Evolutionary conservation across 1,284 basidiomycete genomes (phyloP).

Genomic region (Mycocalia duriaeana): DNA sequence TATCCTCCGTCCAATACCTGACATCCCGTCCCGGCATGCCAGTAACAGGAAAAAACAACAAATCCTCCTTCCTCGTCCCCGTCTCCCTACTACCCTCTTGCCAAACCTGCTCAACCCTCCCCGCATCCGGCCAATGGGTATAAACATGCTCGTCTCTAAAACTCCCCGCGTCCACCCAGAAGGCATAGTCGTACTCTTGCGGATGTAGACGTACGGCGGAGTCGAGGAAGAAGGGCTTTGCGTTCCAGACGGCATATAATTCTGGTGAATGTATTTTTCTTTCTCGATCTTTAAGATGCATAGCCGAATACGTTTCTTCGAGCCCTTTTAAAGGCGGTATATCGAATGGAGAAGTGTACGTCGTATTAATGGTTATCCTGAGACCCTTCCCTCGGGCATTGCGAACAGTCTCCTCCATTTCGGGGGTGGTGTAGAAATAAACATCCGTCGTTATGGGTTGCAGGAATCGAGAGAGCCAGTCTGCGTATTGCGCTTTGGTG

Average conservation of each 20-base stretch:
- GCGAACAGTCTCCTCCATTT: slow-evolving; percentile 30
- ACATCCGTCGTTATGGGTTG: slow-evolving; percentile 38
- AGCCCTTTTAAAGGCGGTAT: slow-evolving; percentile 37
- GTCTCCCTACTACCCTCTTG: slow-evolving; percentile 23
- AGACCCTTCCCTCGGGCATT: slow-evolving; percentile 22
- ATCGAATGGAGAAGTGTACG: slow-evolving; percentile 39
- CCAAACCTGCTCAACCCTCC: slow-evolving; percentile 36
- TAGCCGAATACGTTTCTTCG: slow-evolving; percentile 30
- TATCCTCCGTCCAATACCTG: slow-evolving; percentile 35
- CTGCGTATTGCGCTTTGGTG: slow-evolving; percentile 35
- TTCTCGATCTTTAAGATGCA: slow-evolving; percentile 42
- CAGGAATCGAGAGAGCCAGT: slow-evolving; percentile 40
- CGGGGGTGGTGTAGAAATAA: slow-evolving; percentile 47
- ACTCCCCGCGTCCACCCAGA: slow-evolving; percentile 51
- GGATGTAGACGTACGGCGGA: slow-evolving; percentile 30
- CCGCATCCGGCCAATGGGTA: slow-evolving; percentile 38
- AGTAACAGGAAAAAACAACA: slow-evolving; percentile 36
- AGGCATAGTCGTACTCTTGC: slow-evolving; percentile 40
- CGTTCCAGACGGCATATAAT: slow-evolving; percentile 49
- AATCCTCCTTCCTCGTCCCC: slow-evolving; percentile 27
- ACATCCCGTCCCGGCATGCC: slow-evolving; percentile 16
- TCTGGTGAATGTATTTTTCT: slow-evolving; percentile 35
- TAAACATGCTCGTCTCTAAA: slow-evolving; percentile 39
- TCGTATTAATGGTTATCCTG: slow-evolving; percentile 40
- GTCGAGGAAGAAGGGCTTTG: slow-evolving; percentile 45